Evolutionary conservation across 331 rosid species (phyloP).

Genomic region (Cydonia oblonga): DNA sequence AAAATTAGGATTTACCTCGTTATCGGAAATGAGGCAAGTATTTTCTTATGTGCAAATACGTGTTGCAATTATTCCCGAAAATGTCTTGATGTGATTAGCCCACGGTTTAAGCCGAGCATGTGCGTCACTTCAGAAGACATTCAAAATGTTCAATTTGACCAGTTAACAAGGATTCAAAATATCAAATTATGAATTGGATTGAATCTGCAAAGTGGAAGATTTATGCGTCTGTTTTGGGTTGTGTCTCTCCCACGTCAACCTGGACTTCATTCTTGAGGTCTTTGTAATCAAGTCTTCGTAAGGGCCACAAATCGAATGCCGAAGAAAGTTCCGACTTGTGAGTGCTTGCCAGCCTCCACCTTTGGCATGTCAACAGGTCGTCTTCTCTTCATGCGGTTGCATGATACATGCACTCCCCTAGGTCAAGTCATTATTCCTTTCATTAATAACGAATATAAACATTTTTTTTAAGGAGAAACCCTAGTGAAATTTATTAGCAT

Average conservation of each 20-base stretch:
- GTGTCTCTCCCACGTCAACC: background rate
- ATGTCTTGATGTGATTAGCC: too few species aligned
- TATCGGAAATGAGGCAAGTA: too few species aligned
- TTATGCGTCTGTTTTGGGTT: background rate
- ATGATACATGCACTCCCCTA: background rate
- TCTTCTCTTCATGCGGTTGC: background rate
- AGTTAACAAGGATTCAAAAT: background rate
- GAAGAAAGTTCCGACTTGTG: background rate
- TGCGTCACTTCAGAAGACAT: too few species aligned
- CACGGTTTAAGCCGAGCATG: too few species aligned
- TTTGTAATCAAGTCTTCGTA: background rate
- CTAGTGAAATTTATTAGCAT: too few species aligned
- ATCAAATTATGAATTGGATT: background rate
- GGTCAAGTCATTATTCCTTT: background rate
- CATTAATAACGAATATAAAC: too few species aligned
- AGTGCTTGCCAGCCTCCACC: background rate
- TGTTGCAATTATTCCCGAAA: too few species aligned
- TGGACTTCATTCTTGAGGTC: background rate
- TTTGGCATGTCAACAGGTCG: background rate
- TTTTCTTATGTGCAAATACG: accelerated
- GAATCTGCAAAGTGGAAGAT: background rate
- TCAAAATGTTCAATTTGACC: background rate
- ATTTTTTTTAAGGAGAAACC: too few species aligned
- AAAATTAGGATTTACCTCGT: too few species aligned
- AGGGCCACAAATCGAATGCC: background rate